phyloP scores from a whole-genome alignment of 2,329 filamentous ascomycete genomes.

The Acarospora socialis region DNA sequence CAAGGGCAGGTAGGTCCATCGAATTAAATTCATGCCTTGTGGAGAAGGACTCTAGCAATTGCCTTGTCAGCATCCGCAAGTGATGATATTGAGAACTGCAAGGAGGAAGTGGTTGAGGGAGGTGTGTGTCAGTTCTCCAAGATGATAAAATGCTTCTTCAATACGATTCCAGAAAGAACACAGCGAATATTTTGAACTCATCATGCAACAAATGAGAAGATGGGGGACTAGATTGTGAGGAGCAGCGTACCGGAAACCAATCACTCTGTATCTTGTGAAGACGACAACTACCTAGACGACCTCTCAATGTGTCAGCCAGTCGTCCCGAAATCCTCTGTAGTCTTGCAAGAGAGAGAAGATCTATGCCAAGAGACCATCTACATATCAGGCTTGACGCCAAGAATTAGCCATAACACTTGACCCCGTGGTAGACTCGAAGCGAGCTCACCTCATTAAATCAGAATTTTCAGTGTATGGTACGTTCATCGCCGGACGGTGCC shows the following conservation, averaged over 20 bases:
- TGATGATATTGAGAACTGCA: too few species aligned
- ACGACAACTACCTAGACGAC: slow-evolving; percentile 1
- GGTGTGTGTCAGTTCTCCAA: slow-evolving; percentile 47
- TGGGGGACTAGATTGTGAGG: slow-evolving; percentile 9
- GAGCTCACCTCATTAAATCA: slow-evolving; percentile 53
- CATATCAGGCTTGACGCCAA: slow-evolving; percentile 11
- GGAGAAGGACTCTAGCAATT: too few species aligned
- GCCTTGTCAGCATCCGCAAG: too few species aligned
- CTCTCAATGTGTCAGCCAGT: slow-evolving; percentile 6
- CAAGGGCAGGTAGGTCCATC: too few species aligned
- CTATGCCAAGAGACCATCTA: slow-evolving; percentile 9
- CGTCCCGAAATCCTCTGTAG: slow-evolving; percentile 1
- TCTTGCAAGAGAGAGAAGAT: too few species aligned
- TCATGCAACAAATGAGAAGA: slow-evolving; percentile 29
- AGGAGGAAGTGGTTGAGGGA: too few species aligned
- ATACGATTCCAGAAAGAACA: slow-evolving; percentile 48
- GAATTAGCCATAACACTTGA: slow-evolving; percentile 3
- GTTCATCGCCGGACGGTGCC: slow-evolving; percentile 37
- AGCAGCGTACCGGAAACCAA: slow-evolving; percentile 2
- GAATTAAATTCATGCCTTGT: too few species aligned
- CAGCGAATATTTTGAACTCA: slow-evolving; percentile 47
- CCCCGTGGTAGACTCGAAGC: slow-evolving; percentile 21
- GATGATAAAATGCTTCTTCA: slow-evolving; percentile 48
- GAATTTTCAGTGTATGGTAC: slow-evolving; percentile 49
- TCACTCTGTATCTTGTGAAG: background rate